Evolutionary conservation across 768 basidiomycete species (phyloP), one percentile per base, ranked within the genome.

Genomic region (Boletus tylopilopsis): DNA sequence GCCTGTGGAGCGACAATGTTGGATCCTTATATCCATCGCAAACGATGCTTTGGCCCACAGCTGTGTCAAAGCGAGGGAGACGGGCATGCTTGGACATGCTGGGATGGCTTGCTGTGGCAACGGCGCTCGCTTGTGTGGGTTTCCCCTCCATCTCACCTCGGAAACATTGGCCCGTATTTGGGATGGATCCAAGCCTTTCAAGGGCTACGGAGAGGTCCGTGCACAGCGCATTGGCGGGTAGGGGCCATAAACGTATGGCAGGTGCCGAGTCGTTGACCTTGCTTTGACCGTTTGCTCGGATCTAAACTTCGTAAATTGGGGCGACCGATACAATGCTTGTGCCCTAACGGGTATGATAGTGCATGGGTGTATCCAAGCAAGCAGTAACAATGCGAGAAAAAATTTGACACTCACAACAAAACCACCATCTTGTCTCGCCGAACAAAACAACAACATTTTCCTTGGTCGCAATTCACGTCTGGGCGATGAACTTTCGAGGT

Each of bases 91-190:
- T 53, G 58, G 49, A 43, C 50, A 30, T 41, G 39, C 32, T 38
- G 33, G 27, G 36, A 48, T 13, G 25, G 43, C 23, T 24, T 30
- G 50, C 53, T 57, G 51, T 50, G 59, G 50, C 51, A 39, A 45
- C 39, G 19, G 35, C 42, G 53, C 43, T 45, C 38, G 37, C 42
- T 36, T 23, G 32, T n/a, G n/a, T n/a, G n/a, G n/a, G 45, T 53
- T 61, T 47, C 59, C 9, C 21, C n/a, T 2, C 16, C 33, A 37
- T 38, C 58, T 52, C 50, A 61, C 47, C 51, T 53, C 46, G 55
- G 47, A n/a, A n/a, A 25, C 18, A 39, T 42, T 53, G 29, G 9
- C 18, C 43, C 33, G 18, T 21, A 47, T 49, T 51, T 38, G 30
- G 46, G 32, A 39, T 11, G 24, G 55, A 43, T 32, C 42, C 40